Conservation (phyloP, 345 rosid species). For the Leavenworthia alabamica region DNA sequence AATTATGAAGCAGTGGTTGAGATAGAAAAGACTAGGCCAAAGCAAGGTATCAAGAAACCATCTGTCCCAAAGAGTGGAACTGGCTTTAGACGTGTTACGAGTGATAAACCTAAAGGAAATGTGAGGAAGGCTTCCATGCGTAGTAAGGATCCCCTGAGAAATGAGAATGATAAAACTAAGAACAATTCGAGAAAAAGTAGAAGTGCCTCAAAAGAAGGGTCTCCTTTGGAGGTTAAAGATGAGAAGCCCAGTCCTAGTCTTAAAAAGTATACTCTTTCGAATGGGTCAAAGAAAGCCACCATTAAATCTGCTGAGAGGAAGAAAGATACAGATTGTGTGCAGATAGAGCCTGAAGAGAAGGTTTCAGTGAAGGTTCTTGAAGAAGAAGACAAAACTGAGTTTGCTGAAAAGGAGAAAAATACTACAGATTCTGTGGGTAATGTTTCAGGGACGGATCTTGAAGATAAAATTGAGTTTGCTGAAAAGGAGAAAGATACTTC, state of each 20-base stretch:
- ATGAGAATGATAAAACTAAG: slow-evolving; percentile 47
- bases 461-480: slow-evolving; percentile 2
- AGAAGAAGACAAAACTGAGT: not conserved
- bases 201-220: slow-evolving; percentile 35
- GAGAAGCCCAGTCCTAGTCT: slow-evolving; percentile 38
- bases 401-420: slow-evolving; percentile 30
- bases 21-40: slow-evolving; percentile 36
- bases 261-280: slow-evolving; percentile 36
- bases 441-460: slow-evolving; percentile 14
- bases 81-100: slow-evolving; percentile 28
- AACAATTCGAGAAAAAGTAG: slow-evolving; percentile 37
- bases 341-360: slow-evolving; percentile 29
- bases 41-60: slow-evolving; percentile 40
- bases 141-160: slow-evolving; percentile 35
- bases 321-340: slow-evolving; percentile 21
- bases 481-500: slow-evolving; percentile 24
- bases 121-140: slow-evolving; percentile 41
- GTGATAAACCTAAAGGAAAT: slow-evolving; percentile 44
- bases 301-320: slow-evolving; percentile 36
- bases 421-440: slow-evolving; percentile 11
- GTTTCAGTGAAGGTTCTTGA: slow-evolving; percentile 11
- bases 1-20: slow-evolving; percentile 34
- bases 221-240: slow-evolving; percentile 34
- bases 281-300: slow-evolving; percentile 27
- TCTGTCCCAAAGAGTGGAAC: slow-evolving; percentile 38